Evolutionary conservation across 192 early-diverging fungal genomes (phyloP).

Genomic region (Kickxella alabastrina): DNA sequence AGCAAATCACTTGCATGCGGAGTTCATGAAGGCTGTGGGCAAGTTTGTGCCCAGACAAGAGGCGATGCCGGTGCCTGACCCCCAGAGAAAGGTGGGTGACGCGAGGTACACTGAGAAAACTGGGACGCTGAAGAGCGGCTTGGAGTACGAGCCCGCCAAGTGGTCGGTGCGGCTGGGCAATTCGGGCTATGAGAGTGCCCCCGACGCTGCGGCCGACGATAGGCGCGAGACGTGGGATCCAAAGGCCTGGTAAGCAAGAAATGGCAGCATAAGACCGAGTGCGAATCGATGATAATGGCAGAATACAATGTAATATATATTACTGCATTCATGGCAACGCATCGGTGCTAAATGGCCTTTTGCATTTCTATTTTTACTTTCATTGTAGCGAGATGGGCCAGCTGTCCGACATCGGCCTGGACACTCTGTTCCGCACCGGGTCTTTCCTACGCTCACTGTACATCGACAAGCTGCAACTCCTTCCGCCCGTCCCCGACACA

Average conservation of each 20-base stretch:
- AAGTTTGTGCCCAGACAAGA: conserved; percentile 24
- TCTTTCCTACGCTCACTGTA: conserved; percentile 50
- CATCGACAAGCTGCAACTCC: conserved; percentile 39
- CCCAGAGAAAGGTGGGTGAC: background rate
- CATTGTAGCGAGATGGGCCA: conserved; percentile 44
- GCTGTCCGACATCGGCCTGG: conserved; percentile 54
- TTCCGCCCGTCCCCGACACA: conserved; percentile 7
- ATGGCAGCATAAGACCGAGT: background rate
- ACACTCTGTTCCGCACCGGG: conserved; percentile 42
- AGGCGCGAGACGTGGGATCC: conserved; percentile 6
- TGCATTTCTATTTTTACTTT: background rate
- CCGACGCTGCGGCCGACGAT: background rate
- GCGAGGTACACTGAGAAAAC: conserved; percentile 14
- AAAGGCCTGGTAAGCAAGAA: conserved; percentile 7
- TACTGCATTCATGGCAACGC: too few relatives aligned
- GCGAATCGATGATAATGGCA: background rate
- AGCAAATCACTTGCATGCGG: conserved; percentile 26
- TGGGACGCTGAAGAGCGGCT: conserved; percentile 16
- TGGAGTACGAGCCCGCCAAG: conserved; percentile 31
- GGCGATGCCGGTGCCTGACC: conserved; percentile 18
- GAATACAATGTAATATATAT: background rate
- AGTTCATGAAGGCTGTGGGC: conserved; percentile 39
- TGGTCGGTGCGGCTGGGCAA: conserved; percentile 24
- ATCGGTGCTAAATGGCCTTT: too few relatives aligned
- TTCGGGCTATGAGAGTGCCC: background rate